Conservation (phyloP, 2,329 filamentous ascomycete genomes). For the Arthrobotrys pseudoclavata region DNA sequence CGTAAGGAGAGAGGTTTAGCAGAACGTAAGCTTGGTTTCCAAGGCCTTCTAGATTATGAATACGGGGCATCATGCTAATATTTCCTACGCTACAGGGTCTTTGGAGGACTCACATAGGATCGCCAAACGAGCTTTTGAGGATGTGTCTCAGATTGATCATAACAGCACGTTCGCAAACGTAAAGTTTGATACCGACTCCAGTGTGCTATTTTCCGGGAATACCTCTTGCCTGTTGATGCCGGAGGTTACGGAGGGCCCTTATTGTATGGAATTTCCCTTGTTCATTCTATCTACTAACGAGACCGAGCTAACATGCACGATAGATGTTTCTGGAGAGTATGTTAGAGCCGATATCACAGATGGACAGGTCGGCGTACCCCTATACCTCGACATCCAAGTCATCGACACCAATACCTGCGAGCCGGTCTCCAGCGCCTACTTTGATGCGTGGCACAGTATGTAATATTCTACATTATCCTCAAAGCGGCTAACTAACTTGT, state of each 20-base stretch:
- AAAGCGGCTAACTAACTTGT: conserved; percentile 34
- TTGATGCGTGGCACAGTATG: conserved; percentile 72
- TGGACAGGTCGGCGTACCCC: conserved; percentile 68
- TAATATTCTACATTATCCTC: conserved; percentile 22
- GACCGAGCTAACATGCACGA: conserved; percentile 64
- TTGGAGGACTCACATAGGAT: conserved; percentile 41
- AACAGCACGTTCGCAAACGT: conserved; percentile 64
- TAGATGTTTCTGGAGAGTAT: conserved; percentile 67
- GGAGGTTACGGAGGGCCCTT: conserved; percentile 68
- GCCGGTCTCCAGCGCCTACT: conserved; percentile 68
- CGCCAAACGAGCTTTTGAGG: conserved; percentile 54
- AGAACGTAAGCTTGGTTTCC: conserved; percentile 30
- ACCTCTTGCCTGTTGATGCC: conserved; percentile 66
- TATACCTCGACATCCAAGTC: conserved; percentile 71
- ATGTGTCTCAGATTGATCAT: conserved; percentile 63
- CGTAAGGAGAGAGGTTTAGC: conserved; percentile 41
- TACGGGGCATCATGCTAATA: neutral
- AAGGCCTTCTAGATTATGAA: neutral
- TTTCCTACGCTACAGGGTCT: conserved; percentile 12
- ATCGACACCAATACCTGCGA: conserved; percentile 72
- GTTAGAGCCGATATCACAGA: conserved; percentile 70
- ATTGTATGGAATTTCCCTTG: conserved; percentile 63
- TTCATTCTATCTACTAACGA: neutral
- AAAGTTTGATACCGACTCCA: conserved; percentile 59
- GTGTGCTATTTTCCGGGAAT: conserved; percentile 67